Percentiles rank a stretch among this genome's conserved stretches.
Evolutionary conservation across 192 early-diverging fungal genomes (phyloP).

Genomic region (Podila epigama): DNA sequence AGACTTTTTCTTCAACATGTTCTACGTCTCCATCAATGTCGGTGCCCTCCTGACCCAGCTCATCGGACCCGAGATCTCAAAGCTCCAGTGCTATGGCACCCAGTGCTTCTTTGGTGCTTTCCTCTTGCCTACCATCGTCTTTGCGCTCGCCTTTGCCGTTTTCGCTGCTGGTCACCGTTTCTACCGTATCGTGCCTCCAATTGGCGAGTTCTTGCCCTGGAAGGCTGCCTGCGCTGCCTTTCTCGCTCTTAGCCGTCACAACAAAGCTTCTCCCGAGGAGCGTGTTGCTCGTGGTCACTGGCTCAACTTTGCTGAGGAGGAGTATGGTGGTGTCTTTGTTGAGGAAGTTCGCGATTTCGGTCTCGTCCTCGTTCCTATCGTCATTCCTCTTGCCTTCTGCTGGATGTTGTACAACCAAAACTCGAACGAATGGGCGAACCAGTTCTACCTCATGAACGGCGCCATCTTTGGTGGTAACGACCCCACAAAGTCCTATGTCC

Average conservation of each 20-base stretch:
- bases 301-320: slow-evolving; percentile 54
- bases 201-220: slow-evolving; percentile 60
- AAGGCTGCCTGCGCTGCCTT: slow-evolving; percentile 48
- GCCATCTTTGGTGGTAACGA: slow-evolving; percentile 27
- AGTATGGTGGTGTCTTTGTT: slow-evolving; percentile 42
- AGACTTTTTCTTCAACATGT: slow-evolving; percentile 55
- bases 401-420: slow-evolving; percentile 54
- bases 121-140: slow-evolving; percentile 47
- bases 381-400: slow-evolving; percentile 40
- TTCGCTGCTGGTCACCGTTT: slow-evolving; percentile 58
- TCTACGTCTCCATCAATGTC: slow-evolving; percentile 65
- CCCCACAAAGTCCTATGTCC: slow-evolving; percentile 9
- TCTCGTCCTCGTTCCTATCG: slow-evolving; percentile 28
- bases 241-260: slow-evolving; percentile 12
- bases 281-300: slow-evolving; percentile 43
- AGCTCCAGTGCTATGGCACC: slow-evolving; percentile 44
- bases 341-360: slow-evolving; percentile 43
- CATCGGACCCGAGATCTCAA: slow-evolving; percentile 52
- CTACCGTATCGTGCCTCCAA: slow-evolving; percentile 71
- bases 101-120: slow-evolving; percentile 58
- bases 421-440: slow-evolving; percentile 49
- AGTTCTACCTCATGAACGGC: slow-evolving; percentile 32
- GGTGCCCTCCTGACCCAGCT: slow-evolving; percentile 61
- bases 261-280: slow-evolving; percentile 24
- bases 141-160: slow-evolving; percentile 51